Conservation (phyloP, 2,329 filamentous ascomycete species). For the Neospermospora avenae region DNA sequence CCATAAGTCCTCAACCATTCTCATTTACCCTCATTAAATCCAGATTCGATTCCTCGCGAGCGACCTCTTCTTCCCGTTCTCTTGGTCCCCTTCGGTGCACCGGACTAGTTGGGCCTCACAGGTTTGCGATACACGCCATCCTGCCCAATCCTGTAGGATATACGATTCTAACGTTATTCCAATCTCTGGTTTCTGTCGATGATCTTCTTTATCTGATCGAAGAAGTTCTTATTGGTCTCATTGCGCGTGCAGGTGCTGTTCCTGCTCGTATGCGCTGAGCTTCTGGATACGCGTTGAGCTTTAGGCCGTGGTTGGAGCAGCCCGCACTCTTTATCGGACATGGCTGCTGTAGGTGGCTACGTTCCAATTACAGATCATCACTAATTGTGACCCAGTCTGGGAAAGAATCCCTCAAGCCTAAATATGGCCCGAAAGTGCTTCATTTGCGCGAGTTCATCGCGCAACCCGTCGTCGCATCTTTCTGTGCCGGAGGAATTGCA, state of each 20-base stretch:
- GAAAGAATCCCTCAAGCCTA: constrained; percentile 30
- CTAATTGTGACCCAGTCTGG: constrained; percentile 24
- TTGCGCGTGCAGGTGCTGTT: constrained; percentile 16
- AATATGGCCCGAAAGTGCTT: constrained; percentile 32
- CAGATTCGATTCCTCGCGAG: constrained; percentile 24
- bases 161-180: not conserved
- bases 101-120: constrained; percentile 16
- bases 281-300: constrained; percentile 22
- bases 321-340: constrained; percentile 20
- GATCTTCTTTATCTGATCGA: constrained; percentile 16
- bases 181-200: constrained; percentile 13
- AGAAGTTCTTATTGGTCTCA: constrained; percentile 14
- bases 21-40: constrained; percentile 25
- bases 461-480: constrained; percentile 84
- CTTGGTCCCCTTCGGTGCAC: constrained; percentile 5
- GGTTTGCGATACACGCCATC: constrained; percentile 6
- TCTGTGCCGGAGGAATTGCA: constrained; percentile 89
- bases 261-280: constrained; percentile 21
- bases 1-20: not conserved
- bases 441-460: constrained; percentile 54
- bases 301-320: constrained; percentile 16
- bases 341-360: constrained; percentile 33
- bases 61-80: constrained; percentile 11
- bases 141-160: not conserved
- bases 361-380: not conserved